phyloP scores from a whole-genome alignment of 495 filamentous ascomycete species.

The Tricharina praecox region DNA sequence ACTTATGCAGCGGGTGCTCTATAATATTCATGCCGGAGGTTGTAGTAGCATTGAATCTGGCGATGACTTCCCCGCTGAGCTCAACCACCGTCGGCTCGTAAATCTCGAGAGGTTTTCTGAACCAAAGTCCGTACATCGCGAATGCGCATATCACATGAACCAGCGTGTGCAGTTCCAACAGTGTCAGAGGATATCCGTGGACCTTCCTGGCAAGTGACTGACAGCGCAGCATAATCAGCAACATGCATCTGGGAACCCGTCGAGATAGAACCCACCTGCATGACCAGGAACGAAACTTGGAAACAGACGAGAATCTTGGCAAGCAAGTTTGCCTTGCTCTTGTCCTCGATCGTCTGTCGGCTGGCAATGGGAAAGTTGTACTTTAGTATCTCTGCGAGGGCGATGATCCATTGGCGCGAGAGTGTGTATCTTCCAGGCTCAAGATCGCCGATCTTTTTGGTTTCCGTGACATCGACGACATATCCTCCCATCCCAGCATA shows the following conservation, averaged over 20 bases:
- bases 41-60: background rate
- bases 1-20: background rate
- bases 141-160: constrained; percentile 11
- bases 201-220: constrained; percentile 2
- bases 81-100: constrained; percentile 1
- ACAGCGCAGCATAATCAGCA: background rate
- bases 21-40: no score
- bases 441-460: background rate
- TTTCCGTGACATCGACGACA: constrained; percentile 7
- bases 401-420: background rate
- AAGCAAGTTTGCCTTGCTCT: constrained; percentile 9
- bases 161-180: constrained; percentile 9
- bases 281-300: constrained; percentile 6
- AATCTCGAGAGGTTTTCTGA: constrained; percentile 9
- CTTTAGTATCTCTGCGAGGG: background rate
- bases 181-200: constrained; percentile 4
- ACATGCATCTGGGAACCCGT: background rate
- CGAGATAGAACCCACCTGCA: constrained; percentile 3
- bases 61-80: background rate
- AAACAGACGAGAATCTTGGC: constrained; percentile 8
- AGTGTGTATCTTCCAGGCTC: background rate
- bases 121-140: constrained; percentile 10
- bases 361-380: background rate
- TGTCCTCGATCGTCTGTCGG: constrained; percentile 6
- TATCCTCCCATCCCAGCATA: constrained; percentile 25